Conservation (phyloP, 495 filamentous ascomycete species). For the Melanomma pulvis-pyrius region DNA sequence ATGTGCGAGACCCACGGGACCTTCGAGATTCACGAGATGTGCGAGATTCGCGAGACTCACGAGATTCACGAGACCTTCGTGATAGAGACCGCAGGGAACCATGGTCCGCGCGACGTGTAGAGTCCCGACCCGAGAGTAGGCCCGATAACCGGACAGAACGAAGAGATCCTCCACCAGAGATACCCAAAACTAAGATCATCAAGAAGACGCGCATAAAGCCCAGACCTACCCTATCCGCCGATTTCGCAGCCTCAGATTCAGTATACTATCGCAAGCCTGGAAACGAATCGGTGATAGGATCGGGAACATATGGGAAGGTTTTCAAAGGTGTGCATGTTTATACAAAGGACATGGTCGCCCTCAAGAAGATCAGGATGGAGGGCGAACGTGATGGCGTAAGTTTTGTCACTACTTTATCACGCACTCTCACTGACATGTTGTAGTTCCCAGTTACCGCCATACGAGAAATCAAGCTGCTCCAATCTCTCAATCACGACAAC, state of each 20-base stretch:
- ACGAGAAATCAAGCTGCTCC: slow-evolving; percentile 93
- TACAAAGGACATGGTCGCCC: slow-evolving; percentile 83
- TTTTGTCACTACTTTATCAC: background rate
- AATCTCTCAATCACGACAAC: slow-evolving; percentile 88
- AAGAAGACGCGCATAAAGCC: slow-evolving; percentile 67
- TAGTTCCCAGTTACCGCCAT: slow-evolving; percentile 93
- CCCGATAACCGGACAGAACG: slow-evolving; percentile 49
- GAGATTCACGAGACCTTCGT: slow-evolving; percentile 53
- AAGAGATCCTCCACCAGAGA: slow-evolving; percentile 45
- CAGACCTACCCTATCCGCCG: slow-evolving; percentile 67
- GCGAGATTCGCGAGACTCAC: slow-evolving; percentile 49
- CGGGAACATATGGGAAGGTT: slow-evolving; percentile 94
- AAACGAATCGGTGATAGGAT: slow-evolving; percentile 91
- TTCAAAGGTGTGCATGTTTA: slow-evolving; percentile 98
- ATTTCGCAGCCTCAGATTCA: slow-evolving; percentile 76
- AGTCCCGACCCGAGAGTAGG: slow-evolving; percentile 44
- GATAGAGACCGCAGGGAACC: slow-evolving; percentile 46
- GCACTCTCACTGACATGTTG: slow-evolving; percentile 30
- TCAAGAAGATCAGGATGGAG: slow-evolving; percentile 96
- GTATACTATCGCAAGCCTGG: slow-evolving; percentile 91
- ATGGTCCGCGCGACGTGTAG: slow-evolving; percentile 26
- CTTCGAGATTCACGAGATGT: slow-evolving; percentile 6
- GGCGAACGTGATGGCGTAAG: slow-evolving; percentile 85
- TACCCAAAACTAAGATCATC: slow-evolving; percentile 61
- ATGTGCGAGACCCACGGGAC: slow-evolving; percentile 18